phyloP scores from a whole-genome alignment of 768 basidiomycete genomes.

The Podaxis sp. region DNA sequence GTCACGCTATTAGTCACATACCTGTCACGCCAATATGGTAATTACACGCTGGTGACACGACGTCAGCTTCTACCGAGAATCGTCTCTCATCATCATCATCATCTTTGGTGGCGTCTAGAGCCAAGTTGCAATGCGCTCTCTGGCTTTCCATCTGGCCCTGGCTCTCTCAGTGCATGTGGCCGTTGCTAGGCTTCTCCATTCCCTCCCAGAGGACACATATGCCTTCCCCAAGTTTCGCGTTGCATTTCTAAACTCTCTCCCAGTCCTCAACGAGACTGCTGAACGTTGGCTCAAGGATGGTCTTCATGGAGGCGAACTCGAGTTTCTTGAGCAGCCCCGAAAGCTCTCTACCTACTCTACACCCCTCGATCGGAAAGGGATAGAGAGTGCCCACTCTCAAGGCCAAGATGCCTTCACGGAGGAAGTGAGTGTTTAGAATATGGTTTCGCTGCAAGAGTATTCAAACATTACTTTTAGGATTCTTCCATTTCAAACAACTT shows the following conservation, averaged over 20 bases:
- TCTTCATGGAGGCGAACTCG: conserved; percentile 68
- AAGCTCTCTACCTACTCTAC: conserved; percentile 37
- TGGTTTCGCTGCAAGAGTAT: not conserved
- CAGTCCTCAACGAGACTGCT: conserved; percentile 70
- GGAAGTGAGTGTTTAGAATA: conserved; percentile 27
- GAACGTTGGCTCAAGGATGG: conserved; percentile 73
- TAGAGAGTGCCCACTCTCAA: conserved; percentile 49
- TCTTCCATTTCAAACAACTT: conserved; percentile 29
- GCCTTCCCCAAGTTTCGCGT: conserved; percentile 84
- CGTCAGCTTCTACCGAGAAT: not conserved
- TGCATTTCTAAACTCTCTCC: conserved; percentile 75
- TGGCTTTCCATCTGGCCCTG: conserved; percentile 25
- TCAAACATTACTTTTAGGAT: not conserved
- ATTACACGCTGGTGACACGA: conserved; percentile 8
- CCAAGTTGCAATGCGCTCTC: conserved; percentile 25
- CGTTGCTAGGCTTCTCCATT: conserved; percentile 52
- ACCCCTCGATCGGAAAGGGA: conserved; percentile 49
- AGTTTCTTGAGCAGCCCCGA: conserved; percentile 74
- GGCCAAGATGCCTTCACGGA: conserved; percentile 25
- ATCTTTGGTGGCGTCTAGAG: conserved; percentile 15
- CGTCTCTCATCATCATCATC: not conserved
- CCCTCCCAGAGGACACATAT: conserved; percentile 75
- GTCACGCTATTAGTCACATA: conserved; percentile 3
- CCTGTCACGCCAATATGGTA: not conserved
- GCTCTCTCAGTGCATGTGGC: conserved; percentile 25